phyloP scores from a whole-genome alignment of 495 filamentous ascomycete species.

The Geoglossum glabrum region DNA sequence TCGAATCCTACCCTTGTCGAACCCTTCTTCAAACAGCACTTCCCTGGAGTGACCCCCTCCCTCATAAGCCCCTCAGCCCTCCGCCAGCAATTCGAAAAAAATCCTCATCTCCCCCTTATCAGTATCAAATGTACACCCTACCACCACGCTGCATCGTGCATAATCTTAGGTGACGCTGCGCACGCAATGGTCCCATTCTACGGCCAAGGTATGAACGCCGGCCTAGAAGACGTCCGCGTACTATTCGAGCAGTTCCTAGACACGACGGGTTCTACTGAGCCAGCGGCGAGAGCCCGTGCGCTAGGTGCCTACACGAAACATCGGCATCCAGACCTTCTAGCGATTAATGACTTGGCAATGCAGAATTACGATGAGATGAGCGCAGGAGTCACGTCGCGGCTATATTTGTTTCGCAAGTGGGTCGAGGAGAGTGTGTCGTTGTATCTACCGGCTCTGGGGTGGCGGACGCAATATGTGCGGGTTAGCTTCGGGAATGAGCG shows the following conservation, averaged over 20 bases:
- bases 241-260: conserved; percentile 36
- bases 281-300: conserved; percentile 28
- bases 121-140: conserved; percentile 80
- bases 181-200: conserved; percentile 98
- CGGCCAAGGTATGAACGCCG: conserved; percentile 74
- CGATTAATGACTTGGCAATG: conserved; percentile 83
- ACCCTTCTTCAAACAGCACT: conserved; percentile 54
- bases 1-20: conserved; percentile 33
- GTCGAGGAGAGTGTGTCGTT: conserved; percentile 67
- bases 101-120: conserved; percentile 82
- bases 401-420: conserved; percentile 61
- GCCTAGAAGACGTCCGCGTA: conserved; percentile 66
- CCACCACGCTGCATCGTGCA: conserved; percentile 54
- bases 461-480: conserved; percentile 81
- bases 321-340: conserved; percentile 55
- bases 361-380: conserved; percentile 92
- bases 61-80: conserved; percentile 53
- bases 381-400: conserved; percentile 48
- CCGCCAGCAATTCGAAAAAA: conserved; percentile 44
- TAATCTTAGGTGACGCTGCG: conserved; percentile 83
- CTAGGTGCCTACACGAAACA: conserved; percentile 53
- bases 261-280: not conserved
- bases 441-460: conserved; percentile 58
- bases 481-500: conserved; percentile 83
- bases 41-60: conserved; percentile 69